phyloP scores from a whole-genome alignment of 2,329 filamentous ascomycete species.

The Cytospora schulzeri region DNA sequence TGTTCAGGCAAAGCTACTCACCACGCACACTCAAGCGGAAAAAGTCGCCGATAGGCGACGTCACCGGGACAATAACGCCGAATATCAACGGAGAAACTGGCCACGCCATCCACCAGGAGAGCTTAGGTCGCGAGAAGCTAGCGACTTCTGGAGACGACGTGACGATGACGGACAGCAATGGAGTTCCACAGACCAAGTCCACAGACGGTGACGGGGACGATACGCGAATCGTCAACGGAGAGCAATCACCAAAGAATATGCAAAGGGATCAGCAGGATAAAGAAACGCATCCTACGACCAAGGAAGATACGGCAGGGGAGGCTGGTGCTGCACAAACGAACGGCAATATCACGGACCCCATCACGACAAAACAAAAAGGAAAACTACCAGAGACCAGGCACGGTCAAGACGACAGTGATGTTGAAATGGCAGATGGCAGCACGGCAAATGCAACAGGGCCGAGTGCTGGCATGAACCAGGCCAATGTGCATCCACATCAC shows the following conservation, averaged over 20 bases:
- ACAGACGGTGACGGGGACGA: conserved; percentile 5
- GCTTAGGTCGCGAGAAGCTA: neutral
- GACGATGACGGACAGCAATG: conserved; percentile 30
- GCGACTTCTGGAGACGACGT: conserved; percentile 29
- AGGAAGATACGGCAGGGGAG: neutral
- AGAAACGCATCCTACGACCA: neutral
- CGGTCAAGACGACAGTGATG: conserved; percentile 16
- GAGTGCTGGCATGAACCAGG: neutral
- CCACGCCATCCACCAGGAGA: neutral
- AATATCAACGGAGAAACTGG: conserved; percentile 26
- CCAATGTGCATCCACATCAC: conserved; percentile 7
- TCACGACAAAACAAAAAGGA: conserved; percentile 15
- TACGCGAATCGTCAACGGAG: neutral
- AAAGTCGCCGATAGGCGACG: conserved; percentile 7
- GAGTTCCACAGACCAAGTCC: conserved; percentile 8
- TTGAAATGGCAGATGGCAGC: conserved; percentile 18
- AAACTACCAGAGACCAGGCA: conserved; percentile 17
- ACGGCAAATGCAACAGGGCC: neutral
- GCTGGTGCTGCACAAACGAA: conserved; percentile 15
- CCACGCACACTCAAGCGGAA: conserved; percentile 38
- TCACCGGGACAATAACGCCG: conserved; percentile 21
- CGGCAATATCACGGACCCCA: neutral
- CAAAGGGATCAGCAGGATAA: neutral
- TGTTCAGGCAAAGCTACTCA: conserved; percentile 54
- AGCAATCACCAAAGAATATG: neutral